Evolutionary conservation across 345 rosid genomes (phyloP).

Genomic region (Pseudoturritis turrita): DNA sequence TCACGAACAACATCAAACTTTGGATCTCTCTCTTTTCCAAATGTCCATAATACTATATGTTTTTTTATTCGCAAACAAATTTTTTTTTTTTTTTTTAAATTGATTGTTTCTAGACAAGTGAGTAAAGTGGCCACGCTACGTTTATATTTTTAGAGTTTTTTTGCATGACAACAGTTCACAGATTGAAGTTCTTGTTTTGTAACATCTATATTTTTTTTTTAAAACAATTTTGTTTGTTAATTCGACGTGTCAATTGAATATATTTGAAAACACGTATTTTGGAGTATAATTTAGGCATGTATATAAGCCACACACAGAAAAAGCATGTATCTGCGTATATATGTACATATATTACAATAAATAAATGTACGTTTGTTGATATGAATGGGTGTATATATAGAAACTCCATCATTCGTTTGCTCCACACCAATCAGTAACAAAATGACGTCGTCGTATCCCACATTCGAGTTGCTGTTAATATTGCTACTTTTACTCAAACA

Average conservation of each 20-base stretch:
- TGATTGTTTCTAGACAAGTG: too few relatives aligned
- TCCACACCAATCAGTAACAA: constrained; percentile 1
- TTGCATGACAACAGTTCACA: background rate
- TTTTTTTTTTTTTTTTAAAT: too few relatives aligned
- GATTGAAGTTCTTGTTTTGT: background rate
- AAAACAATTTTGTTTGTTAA: background rate
- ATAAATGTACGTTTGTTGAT: background rate
- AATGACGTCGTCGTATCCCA: constrained; percentile 19
- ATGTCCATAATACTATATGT: too few relatives aligned
- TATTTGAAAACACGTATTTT: too few relatives aligned
- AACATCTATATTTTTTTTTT: background rate
- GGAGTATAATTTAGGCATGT: too few relatives aligned
- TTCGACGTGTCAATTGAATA: too few relatives aligned
- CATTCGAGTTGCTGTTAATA: background rate
- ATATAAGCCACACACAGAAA: too few relatives aligned
- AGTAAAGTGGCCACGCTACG: background rate
- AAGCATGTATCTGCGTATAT: too few relatives aligned
- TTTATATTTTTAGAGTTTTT: background rate
- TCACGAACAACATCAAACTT: background rate
- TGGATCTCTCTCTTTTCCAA: background rate
- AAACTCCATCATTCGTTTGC: background rate
- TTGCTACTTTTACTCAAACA: constrained; percentile 10
- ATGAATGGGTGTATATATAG: background rate
- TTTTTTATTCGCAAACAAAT: too few relatives aligned
- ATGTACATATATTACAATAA: too few relatives aligned